Evolutionary conservation across 2,329 filamentous ascomycete species (phyloP), one percentile per base, ranked within the genome.

Genomic region (Zalaria obscura): DNA sequence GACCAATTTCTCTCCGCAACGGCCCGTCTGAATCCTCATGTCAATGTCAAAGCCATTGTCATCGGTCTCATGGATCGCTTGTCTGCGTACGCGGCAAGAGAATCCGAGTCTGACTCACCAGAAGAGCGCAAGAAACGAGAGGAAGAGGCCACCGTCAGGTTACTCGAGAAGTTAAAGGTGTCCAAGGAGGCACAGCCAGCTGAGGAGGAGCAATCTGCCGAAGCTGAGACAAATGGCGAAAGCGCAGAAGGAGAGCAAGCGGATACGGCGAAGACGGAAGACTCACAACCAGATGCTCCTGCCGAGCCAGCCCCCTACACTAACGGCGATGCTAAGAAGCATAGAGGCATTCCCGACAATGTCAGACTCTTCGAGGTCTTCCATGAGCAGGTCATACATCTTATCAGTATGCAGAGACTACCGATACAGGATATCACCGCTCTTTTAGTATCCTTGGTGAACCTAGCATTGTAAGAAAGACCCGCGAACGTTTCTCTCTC

Each of bases 61-160:
- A 95, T 96, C 56, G 91, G 89, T 26, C 70, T 98, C 45, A 98
- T 98, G 93, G 89, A 98, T 57, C 78, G 91, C 33, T 65, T 98
- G 27, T 95, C 91, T 5, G 81, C 87, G 42, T 98, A 94, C 60
- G 89, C 91, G n/a, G 82, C 91, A 52, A 75, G 88, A 43, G 89
- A 96, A 61, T 75, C 84, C 3, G 76, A 84, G 49, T 73, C 75
- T 25, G 80, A 83, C 42, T 71, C 75, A 18, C 69, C 73, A 4
- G 80, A 85, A 42, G 76, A 88, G 50, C 78, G 78, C 49, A 78
- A 78, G 47, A 81, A 85, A 60, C 69, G 76, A 27, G 91, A 98
- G 62, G 80, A 91, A 50, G 85, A 94, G 40, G 89, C 89, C 0
- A 74, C 93, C 41, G 68, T 75, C 9, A 77, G 75, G 38, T 68